Evolutionary conservation across 352 stramenopile species (phyloP).

Genomic region (Peronospora farinosa): DNA sequence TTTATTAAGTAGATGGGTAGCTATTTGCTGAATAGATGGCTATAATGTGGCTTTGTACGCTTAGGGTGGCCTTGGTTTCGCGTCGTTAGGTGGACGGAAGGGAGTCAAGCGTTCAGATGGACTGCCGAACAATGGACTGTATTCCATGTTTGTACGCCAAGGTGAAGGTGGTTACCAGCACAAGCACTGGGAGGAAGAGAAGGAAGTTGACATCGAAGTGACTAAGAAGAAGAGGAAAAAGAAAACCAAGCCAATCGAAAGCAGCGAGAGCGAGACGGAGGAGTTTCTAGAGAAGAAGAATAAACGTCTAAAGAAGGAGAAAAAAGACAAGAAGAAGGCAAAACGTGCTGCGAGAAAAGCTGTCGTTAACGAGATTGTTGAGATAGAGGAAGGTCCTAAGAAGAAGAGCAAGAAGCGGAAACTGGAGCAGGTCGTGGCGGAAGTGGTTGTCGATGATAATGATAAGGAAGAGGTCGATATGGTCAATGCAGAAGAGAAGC

Average conservation of each 20-base stretch:
- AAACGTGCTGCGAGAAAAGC: conserved; percentile 8
- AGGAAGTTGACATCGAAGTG: conserved; percentile 20
- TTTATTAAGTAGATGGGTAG: background rate
- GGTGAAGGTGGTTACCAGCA: conserved; percentile 69
- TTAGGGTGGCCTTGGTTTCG: conserved; percentile 70
- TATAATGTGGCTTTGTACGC: conserved; percentile 2
- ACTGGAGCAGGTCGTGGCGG: conserved; percentile 26
- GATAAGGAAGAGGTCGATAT: conserved; percentile 24
- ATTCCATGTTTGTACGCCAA: conserved; percentile 82
- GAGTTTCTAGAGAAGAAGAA: conserved; percentile 21
- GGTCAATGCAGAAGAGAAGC: conserved; percentile 18
- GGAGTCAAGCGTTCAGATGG: conserved; percentile 61
- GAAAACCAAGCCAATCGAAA: conserved; percentile 24
- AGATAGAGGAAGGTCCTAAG: conserved; percentile 20
- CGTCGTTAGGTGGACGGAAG: conserved; percentile 41
- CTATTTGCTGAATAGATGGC: background rate
- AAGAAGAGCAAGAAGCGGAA: conserved; percentile 43
- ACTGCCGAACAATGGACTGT: conserved; percentile 73
- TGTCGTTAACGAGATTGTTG: conserved; percentile 9
- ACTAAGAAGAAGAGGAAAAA: conserved; percentile 24
- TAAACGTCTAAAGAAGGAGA: conserved; percentile 40
- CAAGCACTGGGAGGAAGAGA: conserved; percentile 72
- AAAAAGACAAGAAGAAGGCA: conserved; percentile 34
- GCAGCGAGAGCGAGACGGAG: conserved; percentile 10
- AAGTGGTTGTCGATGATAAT: conserved; percentile 24